Evolutionary conservation across 2,329 filamentous ascomycete genomes (phyloP), one percentile per base, ranked within the genome.

Genomic region (Fusarium odoratissimum): DNA sequence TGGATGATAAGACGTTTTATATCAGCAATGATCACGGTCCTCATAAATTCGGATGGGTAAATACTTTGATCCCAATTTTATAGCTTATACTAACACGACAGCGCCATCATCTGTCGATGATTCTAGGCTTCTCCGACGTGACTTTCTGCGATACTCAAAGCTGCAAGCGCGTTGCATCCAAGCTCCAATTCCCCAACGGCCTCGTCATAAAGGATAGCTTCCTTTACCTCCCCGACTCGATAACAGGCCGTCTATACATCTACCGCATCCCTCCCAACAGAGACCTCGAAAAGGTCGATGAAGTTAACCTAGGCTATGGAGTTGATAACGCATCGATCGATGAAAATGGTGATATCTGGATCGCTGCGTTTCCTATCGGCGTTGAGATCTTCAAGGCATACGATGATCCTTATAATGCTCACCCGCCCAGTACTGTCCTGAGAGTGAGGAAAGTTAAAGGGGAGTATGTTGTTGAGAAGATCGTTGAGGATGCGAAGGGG

Each of bases 111-210:
- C n/a, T 81, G 0, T 64, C 75, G 0, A 58, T 75, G 2, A 40
- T 81, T 8, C 10, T 81, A 2, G 70, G 67, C 9, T 70, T 64
- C 2, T 79, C 79, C 5, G 76, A 82, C 49, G 71, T 81, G 1
- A 70, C 75, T 2, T 77, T 77, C 56, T 83, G 81, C 48, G 59
- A 68, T 17, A 45, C 56, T 2, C 37, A 40, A 8, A 37, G 16
- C 17, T 79, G 79, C 64, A 74, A 59, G 25, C 56, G 69, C 6
- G 76, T 77, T 1, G 71, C 71, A 1, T 33, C 46, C 2, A 74
- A 77, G 13, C 70, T 79, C 6, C 63, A 66, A 17, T 78, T 75
- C 46, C 80, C 81, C 37, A 83, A 83, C 45, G 80, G 81, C 1
- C 69, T 82, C 4, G 69, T 33, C 4, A 74, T 72, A 28, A 64